Percentiles rank a stretch among this genome's conserved stretches.
phyloP scores from a whole-genome alignment of 2,329 filamentous ascomycete species.

The Alternaria viburni region DNA sequence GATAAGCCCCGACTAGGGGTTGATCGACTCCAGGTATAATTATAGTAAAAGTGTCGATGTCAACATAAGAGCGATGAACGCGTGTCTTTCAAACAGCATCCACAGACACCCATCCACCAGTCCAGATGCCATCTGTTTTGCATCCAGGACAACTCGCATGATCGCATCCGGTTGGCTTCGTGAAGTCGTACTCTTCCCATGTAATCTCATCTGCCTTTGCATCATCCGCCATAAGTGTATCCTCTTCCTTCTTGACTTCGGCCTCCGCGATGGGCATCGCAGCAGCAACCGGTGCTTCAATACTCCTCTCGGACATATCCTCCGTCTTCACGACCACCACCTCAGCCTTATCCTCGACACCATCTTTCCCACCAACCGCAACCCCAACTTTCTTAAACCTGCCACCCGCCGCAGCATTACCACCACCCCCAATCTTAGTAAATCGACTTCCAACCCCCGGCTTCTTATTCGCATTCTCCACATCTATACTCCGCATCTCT shows the following conservation, averaged over 20 bases:
- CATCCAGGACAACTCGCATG: slow-evolving; percentile 32
- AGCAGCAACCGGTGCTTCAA: slow-evolving; percentile 17
- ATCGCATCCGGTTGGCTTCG: slow-evolving; percentile 58
- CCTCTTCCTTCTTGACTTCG: slow-evolving; percentile 15
- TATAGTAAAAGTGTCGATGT: not conserved
- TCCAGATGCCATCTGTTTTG: slow-evolving; percentile 33
- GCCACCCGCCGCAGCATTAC: slow-evolving; percentile 31
- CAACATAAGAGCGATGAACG: not conserved
- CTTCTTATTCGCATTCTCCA: slow-evolving; percentile 25
- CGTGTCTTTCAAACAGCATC: slow-evolving; percentile 1
- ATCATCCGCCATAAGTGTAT: slow-evolving; percentile 34
- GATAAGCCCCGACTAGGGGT: too few species aligned
- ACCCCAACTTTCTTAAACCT: slow-evolving; percentile 76
- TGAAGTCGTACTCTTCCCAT: slow-evolving; percentile 60
- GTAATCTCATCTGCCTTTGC: slow-evolving; percentile 34
- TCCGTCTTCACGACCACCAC: slow-evolving; percentile 40
- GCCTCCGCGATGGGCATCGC: not conserved
- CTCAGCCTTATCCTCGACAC: not conserved
- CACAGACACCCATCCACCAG: slow-evolving; percentile 58
- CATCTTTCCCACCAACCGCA: slow-evolving; percentile 18
- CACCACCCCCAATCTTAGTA: slow-evolving; percentile 33
- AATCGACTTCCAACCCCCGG: slow-evolving; percentile 29
- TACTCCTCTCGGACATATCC: slow-evolving; percentile 35
- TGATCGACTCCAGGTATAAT: too few species aligned
- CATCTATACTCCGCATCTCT: slow-evolving; percentile 35